Base-by-base conservation (phyloP, 495 filamentous ascomycete genomes). In the Trichoderma parareesei region DNA sequence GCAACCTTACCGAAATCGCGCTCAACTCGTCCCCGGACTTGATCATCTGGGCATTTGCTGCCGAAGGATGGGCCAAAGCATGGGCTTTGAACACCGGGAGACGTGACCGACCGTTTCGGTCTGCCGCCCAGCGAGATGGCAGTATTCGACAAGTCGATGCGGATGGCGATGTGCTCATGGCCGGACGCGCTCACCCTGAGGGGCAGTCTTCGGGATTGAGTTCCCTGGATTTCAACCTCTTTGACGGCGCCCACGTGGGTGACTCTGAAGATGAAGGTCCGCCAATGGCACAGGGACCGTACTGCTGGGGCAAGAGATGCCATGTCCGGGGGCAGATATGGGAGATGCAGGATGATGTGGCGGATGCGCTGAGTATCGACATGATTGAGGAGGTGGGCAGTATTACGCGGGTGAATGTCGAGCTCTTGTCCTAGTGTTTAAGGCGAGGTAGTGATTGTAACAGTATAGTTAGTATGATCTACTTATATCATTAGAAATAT, bases 41-140 rank as follows among this genome's bases (percentile, higher is more conserved):
- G 67, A 68, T 69, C 0, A 68, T 79, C 33, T 80, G 79, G 72
- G 77, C 75, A 10, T 80, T 81, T 63, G 71, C 71, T 20, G 70
- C 68, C 16, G 55, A 68, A 13, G 78, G 78, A 2, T 63, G 67
- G 16, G 71, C 75, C 4, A 64, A 64, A 5, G 67, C 71, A 41
- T 80, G 72, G 68, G 67, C 69, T 40, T 69, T 79, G 13, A 67
- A 76, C 61, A 61, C 64, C 55, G 71, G 67, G 13, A 64, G 27
- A 18, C 5, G 18, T 33, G 62, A 62, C 11, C 38, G 6, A 9
- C 11, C 67, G 10, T 65, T 55, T n/a, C 42, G 62, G 18, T 61
- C 40, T 49, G 62, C 44, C 5, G 69, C 70, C 11, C 42, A 65
- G 20, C 61, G 68, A 66, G 68, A 72, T 66, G 71, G 73, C 8